These are phyloP conservation scores for Penicillium sp. DNA, from an alignment of 2,329 filamentous ascomycete genomes.

Conservation along the genomic window DNA sequence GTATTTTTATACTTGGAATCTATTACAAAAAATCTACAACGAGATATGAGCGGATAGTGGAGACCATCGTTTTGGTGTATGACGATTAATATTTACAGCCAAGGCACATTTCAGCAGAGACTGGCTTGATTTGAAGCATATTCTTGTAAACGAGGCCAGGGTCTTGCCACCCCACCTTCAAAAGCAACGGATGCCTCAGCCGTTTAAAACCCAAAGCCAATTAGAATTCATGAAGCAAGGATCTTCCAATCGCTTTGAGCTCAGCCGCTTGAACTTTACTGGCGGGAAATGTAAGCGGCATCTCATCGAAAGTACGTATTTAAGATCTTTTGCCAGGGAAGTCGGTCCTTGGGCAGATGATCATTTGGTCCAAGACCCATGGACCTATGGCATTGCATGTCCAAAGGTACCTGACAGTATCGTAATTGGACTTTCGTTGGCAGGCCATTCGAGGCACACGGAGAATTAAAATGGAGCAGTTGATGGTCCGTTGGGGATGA, in stretches of 20 bases:
- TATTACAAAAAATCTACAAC: background rate
- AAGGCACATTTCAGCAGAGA: background rate
- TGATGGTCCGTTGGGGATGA: background rate
- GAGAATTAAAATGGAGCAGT: background rate
- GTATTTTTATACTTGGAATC: background rate
- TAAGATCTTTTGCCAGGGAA: background rate
- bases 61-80: background rate
- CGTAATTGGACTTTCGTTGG: background rate
- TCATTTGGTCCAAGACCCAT: background rate
- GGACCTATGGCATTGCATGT: background rate
- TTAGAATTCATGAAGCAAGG: background rate
- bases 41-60: background rate
- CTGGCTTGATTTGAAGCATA: constrained; percentile 1
- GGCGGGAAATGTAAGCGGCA: constrained; percentile 1
- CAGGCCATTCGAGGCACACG: background rate
- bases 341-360: background rate
- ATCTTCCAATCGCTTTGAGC: background rate
- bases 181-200: background rate
- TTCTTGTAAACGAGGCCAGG: background rate
- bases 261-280: background rate
- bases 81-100: background rate
- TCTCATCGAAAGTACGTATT: background rate
- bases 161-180: background rate
- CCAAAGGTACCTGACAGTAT: background rate
- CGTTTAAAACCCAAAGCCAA: background rate